Conservation (phyloP, 2,329 filamentous ascomycete species). For the Alternaria infectoria region DNA sequence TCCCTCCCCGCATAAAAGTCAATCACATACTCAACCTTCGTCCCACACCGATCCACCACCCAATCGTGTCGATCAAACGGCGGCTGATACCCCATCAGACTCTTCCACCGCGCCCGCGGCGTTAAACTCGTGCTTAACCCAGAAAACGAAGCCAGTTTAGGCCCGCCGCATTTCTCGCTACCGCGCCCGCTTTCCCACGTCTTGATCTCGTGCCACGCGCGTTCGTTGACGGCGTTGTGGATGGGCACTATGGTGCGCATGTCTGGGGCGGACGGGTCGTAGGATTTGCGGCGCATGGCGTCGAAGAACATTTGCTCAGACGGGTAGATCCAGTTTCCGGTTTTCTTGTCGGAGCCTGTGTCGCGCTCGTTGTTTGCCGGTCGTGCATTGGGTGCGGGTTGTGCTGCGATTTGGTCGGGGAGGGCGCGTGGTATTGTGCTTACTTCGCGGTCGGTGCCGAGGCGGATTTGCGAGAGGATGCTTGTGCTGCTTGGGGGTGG, state of each 20-base stretch:
- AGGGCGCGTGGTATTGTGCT: slow-evolving; percentile 45
- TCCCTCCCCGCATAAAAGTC: slow-evolving; percentile 89
- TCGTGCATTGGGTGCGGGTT: slow-evolving; percentile 25
- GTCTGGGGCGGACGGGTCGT: slow-evolving; percentile 72
- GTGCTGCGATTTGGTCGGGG: slow-evolving; percentile 37
- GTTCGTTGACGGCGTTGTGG: slow-evolving; percentile 98
- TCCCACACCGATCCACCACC: slow-evolving; percentile 91
- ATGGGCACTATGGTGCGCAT: slow-evolving; percentile 95
- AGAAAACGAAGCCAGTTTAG: slow-evolving; percentile 81
- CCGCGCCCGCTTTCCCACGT: slow-evolving; percentile 76
- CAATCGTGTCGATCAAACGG: slow-evolving; percentile 98
- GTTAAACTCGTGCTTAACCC: slow-evolving; percentile 71
- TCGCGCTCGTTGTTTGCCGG: slow-evolving; percentile 81
- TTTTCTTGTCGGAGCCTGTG: slow-evolving; percentile 64
- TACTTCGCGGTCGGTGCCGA: slow-evolving; percentile 54
- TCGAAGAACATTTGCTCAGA: slow-evolving; percentile 98
- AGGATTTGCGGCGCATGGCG: slow-evolving; percentile 90
- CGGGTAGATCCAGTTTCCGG: slow-evolving; percentile 96
- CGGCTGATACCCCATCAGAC: slow-evolving; percentile 81
- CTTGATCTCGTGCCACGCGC: slow-evolving; percentile 91
- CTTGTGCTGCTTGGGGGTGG: slow-evolving; percentile 21
- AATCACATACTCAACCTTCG: slow-evolving; percentile 89
- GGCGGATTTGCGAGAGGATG: slow-evolving; percentile 40
- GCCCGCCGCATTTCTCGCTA: slow-evolving; percentile 73
- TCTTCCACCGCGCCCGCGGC: slow-evolving; percentile 83